Evolutionary conservation across 495 filamentous ascomycete species (phyloP).

Genomic region (Jackrogersella multiformis): DNA sequence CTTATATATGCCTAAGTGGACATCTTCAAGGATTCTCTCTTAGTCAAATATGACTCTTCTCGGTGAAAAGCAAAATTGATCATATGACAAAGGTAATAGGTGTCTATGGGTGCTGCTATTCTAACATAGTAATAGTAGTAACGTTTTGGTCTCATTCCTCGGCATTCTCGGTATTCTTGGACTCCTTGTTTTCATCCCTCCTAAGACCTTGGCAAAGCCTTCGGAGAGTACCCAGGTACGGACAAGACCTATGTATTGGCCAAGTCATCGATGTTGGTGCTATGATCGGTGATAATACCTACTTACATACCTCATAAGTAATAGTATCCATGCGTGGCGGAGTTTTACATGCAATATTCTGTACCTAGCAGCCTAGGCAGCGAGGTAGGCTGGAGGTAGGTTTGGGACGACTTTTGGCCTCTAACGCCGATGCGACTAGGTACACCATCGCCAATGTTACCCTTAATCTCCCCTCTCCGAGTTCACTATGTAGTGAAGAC

Average conservation of each 20-base stretch:
- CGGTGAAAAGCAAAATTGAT: neutral
- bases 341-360: no score
- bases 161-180: slow-evolving; percentile 6
- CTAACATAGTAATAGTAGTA: no score
- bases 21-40: neutral
- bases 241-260: no score
- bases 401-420: no score
- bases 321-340: neutral
- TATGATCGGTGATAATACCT: slow-evolving; percentile 19
- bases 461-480: slow-evolving; percentile 13
- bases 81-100: neutral
- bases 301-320: neutral
- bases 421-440: neutral
- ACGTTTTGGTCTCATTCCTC: slow-evolving; percentile 2
- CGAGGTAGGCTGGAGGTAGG: no score
- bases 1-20: neutral
- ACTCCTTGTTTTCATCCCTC: neutral
- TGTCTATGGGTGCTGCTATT: neutral
- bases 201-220: slow-evolving; percentile 23
- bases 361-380: no score
- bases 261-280: slow-evolving; percentile 7
- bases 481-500: slow-evolving; percentile 2
- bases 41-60: neutral
- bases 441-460: slow-evolving; percentile 19
- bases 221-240: no score